These are phyloP conservation scores for Pleodorina starrii DNA, from an alignment of 139 green algal species.

Conservation along the genomic window DNA sequence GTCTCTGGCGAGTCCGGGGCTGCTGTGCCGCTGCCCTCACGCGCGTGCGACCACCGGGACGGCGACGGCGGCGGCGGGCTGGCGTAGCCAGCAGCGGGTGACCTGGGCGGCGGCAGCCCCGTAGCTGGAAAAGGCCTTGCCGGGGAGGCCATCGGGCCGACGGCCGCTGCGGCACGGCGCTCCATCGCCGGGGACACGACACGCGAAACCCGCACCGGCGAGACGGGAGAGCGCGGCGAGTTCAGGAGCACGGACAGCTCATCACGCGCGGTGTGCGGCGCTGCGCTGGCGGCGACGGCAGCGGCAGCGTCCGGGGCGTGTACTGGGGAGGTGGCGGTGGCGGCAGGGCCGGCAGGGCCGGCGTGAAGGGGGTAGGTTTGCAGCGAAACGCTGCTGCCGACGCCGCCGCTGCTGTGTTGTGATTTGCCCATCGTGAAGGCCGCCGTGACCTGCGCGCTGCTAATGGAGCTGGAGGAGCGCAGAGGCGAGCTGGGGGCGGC, in stretches of 20 bases:
- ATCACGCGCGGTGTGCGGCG: neutral
- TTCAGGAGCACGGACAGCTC: constrained; percentile 15
- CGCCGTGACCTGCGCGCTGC: neutral
- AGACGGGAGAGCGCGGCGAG: constrained; percentile 30
- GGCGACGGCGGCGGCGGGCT: too few species aligned
- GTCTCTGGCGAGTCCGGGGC: neutral
- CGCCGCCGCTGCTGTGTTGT: neutral
- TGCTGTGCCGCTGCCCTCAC: too few species aligned
- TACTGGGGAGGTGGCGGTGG: neutral
- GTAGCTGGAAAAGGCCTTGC: too few species aligned
- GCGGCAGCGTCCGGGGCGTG: neutral
- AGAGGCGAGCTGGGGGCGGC: neutral
- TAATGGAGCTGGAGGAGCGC: neutral
- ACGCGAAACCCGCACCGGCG: neutral
- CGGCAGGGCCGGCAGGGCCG: neutral
- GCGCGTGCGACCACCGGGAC: too few species aligned
- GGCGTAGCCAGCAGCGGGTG: too few species aligned
- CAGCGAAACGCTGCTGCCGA: too few species aligned
- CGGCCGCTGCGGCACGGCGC: neutral
- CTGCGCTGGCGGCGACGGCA: neutral
- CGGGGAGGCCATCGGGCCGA: neutral
- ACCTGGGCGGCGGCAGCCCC: too few species aligned
- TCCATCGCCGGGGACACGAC: neutral
- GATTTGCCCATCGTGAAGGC: neutral
- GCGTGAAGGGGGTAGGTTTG: neutral